Conservation (phyloP, 2,329 filamentous ascomycete genomes). For the Colletotrichum simmondsii region DNA sequence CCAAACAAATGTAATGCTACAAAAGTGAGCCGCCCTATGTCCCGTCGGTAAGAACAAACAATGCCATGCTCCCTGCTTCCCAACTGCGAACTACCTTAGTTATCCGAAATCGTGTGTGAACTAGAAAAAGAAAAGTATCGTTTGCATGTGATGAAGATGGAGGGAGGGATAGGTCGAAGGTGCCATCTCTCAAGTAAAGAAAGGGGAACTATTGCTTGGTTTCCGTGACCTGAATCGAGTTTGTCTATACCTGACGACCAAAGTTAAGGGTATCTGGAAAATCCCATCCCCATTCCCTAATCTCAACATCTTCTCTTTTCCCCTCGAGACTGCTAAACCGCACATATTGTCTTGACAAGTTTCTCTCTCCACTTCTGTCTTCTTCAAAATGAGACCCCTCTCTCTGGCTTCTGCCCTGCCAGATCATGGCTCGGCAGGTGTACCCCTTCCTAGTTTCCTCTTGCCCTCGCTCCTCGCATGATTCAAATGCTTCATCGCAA, state of each 20-base stretch:
- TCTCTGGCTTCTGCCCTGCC: slow-evolving; percentile 17
- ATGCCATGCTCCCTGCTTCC: background rate
- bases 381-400: slow-evolving; percentile 36
- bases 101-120: background rate
- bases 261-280: slow-evolving; percentile 48
- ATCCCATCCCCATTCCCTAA: slow-evolving; percentile 33
- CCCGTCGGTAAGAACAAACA: background rate
- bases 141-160: slow-evolving; percentile 18
- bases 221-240: slow-evolving; percentile 40
- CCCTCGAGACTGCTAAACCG: background rate
- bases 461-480: slow-evolving; percentile 52
- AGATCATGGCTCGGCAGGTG: slow-evolving; percentile 23
- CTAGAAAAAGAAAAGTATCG: background rate
- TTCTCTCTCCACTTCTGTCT: background rate
- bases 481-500: slow-evolving; percentile 67
- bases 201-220: slow-evolving; percentile 10
- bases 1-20: background rate
- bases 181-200: background rate
- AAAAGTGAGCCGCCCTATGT: background rate
- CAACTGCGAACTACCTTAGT: background rate
- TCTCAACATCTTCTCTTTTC: slow-evolving; percentile 26
- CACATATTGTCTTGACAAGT: slow-evolving; percentile 14
- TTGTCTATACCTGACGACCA: slow-evolving; percentile 49
- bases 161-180: background rate
- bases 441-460: slow-evolving; percentile 41